These are phyloP conservation scores for Colletotrichum magnum DNA, from an alignment of 2,329 filamentous ascomycete genomes.

Conservation along the genomic window DNA sequence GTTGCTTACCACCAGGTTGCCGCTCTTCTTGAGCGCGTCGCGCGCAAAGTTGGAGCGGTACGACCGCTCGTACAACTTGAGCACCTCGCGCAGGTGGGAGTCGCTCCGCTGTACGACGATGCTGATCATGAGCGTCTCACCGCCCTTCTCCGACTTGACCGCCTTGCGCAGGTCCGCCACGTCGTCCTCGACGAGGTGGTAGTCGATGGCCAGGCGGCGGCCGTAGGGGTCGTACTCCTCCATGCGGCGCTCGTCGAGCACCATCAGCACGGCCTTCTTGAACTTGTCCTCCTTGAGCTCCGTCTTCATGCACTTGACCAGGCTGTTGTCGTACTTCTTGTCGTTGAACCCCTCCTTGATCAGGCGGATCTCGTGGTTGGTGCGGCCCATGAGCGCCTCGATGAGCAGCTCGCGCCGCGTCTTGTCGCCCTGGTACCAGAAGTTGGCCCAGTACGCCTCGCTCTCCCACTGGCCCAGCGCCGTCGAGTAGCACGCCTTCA, in stretches of 20 bases:
- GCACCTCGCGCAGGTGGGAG: conserved; percentile 82
- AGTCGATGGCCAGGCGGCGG: conserved; percentile 69
- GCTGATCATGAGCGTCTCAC: conserved; percentile 88
- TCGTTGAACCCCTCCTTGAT: conserved; percentile 94
- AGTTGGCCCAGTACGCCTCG: conserved; percentile 98
- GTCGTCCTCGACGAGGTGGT: conserved; percentile 76
- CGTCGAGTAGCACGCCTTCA: conserved; percentile 92
- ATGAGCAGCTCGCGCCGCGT: conserved; percentile 91
- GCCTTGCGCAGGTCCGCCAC: conserved; percentile 78
- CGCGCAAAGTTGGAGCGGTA: conserved; percentile 88
- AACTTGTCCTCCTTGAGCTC: conserved; percentile 98
- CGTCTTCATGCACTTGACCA: conserved; percentile 88
- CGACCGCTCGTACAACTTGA: conserved; percentile 80
- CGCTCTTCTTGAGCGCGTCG: conserved; percentile 89
- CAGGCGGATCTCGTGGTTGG: conserved; percentile 85
- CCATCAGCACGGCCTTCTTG: conserved; percentile 86
- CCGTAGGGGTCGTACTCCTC: conserved; percentile 82
- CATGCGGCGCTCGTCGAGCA: conserved; percentile 86
- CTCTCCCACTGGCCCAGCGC: conserved; percentile 92
- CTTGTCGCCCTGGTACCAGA: conserved; percentile 93
- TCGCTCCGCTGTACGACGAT: conserved; percentile 88
- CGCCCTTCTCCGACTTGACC: conserved; percentile 81
- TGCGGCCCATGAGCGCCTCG: conserved; percentile 90
- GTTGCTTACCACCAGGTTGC: conserved; percentile 87
- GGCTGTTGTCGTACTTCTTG: conserved; percentile 88